A percentile compares a stretch with the other conserved stretches of the same genome.
phyloP scores from a whole-genome alignment of 306 rosid species.

The Begonia masoniana region DNA sequence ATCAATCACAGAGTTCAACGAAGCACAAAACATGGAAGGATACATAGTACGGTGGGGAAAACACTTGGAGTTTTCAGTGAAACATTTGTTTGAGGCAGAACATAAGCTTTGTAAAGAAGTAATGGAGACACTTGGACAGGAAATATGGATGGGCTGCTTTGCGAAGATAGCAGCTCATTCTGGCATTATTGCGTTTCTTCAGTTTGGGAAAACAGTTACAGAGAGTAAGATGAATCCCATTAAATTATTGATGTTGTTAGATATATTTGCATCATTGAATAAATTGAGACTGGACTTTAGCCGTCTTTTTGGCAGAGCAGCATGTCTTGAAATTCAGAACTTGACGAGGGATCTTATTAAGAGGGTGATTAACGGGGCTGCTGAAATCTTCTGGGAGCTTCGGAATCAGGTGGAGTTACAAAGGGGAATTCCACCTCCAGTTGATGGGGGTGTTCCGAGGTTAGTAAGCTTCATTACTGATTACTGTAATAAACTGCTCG shows the following conservation, averaged over 20 bases:
- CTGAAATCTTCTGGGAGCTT: slow-evolving; percentile 95
- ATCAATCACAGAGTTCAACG: slow-evolving; percentile 78
- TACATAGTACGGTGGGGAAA: slow-evolving; percentile 87
- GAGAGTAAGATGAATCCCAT: slow-evolving; percentile 94
- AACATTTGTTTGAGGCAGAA: slow-evolving; percentile 93
- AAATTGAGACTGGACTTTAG: slow-evolving; percentile 85
- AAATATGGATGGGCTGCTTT: slow-evolving; percentile 93
- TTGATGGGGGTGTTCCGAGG: slow-evolving; percentile 67
- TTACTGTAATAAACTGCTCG: slow-evolving; percentile 81
- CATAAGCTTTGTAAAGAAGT: slow-evolving; percentile 93
- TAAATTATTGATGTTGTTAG: slow-evolving; percentile 82
- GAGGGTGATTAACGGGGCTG: slow-evolving; percentile 81
- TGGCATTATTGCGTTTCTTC: slow-evolving; percentile 92
- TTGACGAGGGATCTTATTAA: slow-evolving; percentile 94
- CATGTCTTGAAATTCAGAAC: slow-evolving; percentile 82
- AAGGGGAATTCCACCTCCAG: slow-evolving; percentile 74
- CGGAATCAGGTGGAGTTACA: slow-evolving; percentile 74
- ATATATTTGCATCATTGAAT: slow-evolving; percentile 87
- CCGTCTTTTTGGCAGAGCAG: slow-evolving; percentile 84
- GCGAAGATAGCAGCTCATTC: slow-evolving; percentile 96
- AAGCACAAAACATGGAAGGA: slow-evolving; percentile 87
- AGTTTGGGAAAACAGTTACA: slow-evolving; percentile 87
- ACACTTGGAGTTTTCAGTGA: slow-evolving; percentile 97
- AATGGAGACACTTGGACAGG: slow-evolving; percentile 78
- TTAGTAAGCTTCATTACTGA: slow-evolving; percentile 73